Conservation (phyloP, 345 rosid genomes). For the Hibiscus mutabilis region DNA sequence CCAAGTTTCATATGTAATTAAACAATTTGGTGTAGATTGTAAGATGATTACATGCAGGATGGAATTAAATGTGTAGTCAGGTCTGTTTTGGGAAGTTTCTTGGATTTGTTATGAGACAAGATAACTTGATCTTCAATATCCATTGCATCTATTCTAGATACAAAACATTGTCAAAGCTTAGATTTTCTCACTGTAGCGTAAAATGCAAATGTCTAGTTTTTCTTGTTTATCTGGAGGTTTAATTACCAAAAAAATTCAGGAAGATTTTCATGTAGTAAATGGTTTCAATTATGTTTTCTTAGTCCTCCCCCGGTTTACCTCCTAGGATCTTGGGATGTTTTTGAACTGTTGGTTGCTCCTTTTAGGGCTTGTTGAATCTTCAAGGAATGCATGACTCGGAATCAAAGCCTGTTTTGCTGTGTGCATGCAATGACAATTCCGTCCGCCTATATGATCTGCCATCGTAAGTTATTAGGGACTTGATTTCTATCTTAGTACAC, state of each 20-base stretch:
- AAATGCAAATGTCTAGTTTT: not conserved
- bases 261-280: not conserved
- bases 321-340: not conserved
- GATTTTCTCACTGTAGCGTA: not conserved
- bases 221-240: not conserved
- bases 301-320: not conserved
- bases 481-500: not conserved
- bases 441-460: constrained; percentile 78
- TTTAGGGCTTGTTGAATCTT: constrained; percentile 68
- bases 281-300: not conserved
- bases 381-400: constrained; percentile 84
- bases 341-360: not conserved
- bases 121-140: not conserved
- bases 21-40: not conserved
- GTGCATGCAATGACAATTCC: constrained; percentile 69
- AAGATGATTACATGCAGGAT: not conserved
- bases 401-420: constrained; percentile 71
- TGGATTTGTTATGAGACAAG: not conserved
- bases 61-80: not conserved
- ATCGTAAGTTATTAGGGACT: constrained; percentile 56
- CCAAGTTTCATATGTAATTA: not conserved
- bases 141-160: not conserved
- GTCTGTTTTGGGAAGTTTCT: not conserved
- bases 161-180: not conserved
- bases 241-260: not conserved